A percentile compares a stretch with the other conserved stretches of the same genome.
phyloP scores from a whole-genome alignment of 2,329 filamentous ascomycete species.

The Hypomyces perniciosus region DNA sequence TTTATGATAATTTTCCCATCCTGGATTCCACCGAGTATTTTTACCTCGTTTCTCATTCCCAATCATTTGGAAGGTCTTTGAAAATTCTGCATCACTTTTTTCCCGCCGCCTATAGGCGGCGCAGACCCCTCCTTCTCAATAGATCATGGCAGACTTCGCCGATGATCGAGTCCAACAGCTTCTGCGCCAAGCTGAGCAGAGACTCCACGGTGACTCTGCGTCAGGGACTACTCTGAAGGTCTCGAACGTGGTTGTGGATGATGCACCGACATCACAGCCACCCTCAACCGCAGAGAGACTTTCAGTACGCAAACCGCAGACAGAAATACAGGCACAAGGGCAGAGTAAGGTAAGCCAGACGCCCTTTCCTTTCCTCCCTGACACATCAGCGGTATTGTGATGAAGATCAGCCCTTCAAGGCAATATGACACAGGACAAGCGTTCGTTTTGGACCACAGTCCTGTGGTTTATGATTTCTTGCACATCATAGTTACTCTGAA shows the following conservation, averaged over 20 bases:
- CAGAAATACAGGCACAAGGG: conserved; percentile 1
- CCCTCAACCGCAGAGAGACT: conserved; percentile 8
- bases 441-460: conserved; percentile 39
- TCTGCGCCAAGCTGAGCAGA: conserved; percentile 15
- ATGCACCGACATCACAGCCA: neutral
- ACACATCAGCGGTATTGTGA: conserved; percentile 23
- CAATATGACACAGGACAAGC: conserved; percentile 33
- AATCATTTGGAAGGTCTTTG: neutral
- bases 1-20: too few relatives aligned
- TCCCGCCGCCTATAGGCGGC: neutral
- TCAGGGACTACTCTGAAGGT: neutral
- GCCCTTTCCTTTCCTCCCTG: conserved; percentile 7
- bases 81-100: neutral
- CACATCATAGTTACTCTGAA: conserved; percentile 71
- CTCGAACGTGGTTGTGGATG: neutral
- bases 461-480: conserved; percentile 56
- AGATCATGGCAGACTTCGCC: conserved; percentile 13
- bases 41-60: too few relatives aligned
- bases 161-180: conserved; percentile 14
- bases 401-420: conserved; percentile 35
- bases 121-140: neutral
- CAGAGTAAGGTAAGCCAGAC: conserved; percentile 23
- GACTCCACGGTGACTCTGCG: conserved; percentile 5
- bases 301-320: conserved; percentile 14
- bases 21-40: too few relatives aligned